These are phyloP conservation scores for Jaltomata sinuosa DNA, from an alignment of 257 asterid genomes.

Conservation along the genomic window DNA sequence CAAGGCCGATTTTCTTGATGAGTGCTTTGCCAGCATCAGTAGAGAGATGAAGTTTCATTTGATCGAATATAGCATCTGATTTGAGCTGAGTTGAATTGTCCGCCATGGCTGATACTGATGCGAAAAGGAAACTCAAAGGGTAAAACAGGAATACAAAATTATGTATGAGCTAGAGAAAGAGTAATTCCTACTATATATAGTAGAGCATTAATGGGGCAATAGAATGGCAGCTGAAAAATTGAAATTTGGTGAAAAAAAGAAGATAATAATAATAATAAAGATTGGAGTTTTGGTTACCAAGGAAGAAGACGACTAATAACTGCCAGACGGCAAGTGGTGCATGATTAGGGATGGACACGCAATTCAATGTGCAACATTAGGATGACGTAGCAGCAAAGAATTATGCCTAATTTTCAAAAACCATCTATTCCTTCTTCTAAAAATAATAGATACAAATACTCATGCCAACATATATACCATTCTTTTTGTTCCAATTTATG, in stretches of 20 bases:
- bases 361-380: neutral
- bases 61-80: constrained; percentile 74
- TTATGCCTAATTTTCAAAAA: no score
- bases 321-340: neutral
- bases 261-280: neutral
- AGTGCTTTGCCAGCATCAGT: constrained; percentile 76
- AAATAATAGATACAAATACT: no score
- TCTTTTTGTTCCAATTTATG: no score
- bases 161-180: neutral
- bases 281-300: neutral
- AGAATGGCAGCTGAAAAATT: neutral
- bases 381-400: neutral
- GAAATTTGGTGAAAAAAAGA: neutral
- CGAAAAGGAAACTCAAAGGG: neutral
- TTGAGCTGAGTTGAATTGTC: constrained; percentile 35
- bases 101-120: neutral
- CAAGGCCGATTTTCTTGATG: constrained; percentile 68
- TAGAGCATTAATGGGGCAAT: neutral
- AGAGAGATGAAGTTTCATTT: constrained; percentile 72
- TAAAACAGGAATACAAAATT: neutral
- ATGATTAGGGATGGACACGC: neutral
- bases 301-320: neutral
- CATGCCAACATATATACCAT: no score
- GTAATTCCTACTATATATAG: neutral
- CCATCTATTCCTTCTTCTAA: no score